These are phyloP conservation scores for Candida dubliniensis DNA, from an alignment of 1,139 yeast genomes.

Conservation along the genomic window DNA sequence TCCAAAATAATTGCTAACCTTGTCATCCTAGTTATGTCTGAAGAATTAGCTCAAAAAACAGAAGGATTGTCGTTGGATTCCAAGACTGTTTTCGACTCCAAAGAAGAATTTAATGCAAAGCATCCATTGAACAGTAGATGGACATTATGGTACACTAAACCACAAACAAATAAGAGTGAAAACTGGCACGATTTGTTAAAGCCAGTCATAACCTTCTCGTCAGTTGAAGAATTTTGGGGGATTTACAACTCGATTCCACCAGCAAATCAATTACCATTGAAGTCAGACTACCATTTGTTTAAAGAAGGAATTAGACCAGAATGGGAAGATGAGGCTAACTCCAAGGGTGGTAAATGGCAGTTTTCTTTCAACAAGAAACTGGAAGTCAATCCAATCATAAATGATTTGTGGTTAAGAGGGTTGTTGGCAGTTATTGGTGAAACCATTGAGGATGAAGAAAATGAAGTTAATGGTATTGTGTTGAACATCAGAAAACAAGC, in stretches of 20 bases:
- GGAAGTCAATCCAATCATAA: constrained; percentile 61
- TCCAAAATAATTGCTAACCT: constrained; percentile 1
- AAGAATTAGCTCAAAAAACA: constrained; percentile 56
- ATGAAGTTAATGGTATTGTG: constrained; percentile 94
- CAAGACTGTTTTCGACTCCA: constrained; percentile 63
- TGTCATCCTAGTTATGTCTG: constrained; percentile 31
- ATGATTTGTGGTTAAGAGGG: constrained; percentile 92
- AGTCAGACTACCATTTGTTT: constrained; percentile 94
- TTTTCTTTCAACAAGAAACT: constrained; percentile 68
- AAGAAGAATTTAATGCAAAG: constrained; percentile 73
- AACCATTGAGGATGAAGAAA: constrained; percentile 85
- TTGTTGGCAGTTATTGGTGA: constrained; percentile 93
- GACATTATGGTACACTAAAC: constrained; percentile 98
- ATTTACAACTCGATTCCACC: constrained; percentile 91
- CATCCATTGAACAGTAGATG: constrained; percentile 92
- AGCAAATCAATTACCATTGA: constrained; percentile 86
- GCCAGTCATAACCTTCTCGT: constrained; percentile 86
- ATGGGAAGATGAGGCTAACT: constrained; percentile 93
- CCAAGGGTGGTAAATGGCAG: constrained; percentile 93
- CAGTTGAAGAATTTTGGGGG: constrained; percentile 99
- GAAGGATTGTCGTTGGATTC: constrained; percentile 53
- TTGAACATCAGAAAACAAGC: constrained; percentile 83
- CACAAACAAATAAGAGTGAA: constrained; percentile 74
- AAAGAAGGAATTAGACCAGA: constrained; percentile 95
- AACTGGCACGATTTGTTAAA: constrained; percentile 93